These are phyloP conservation scores for Tuber magnatum DNA, from an alignment of 495 filamentous ascomycete species.

Conservation along the genomic window DNA sequence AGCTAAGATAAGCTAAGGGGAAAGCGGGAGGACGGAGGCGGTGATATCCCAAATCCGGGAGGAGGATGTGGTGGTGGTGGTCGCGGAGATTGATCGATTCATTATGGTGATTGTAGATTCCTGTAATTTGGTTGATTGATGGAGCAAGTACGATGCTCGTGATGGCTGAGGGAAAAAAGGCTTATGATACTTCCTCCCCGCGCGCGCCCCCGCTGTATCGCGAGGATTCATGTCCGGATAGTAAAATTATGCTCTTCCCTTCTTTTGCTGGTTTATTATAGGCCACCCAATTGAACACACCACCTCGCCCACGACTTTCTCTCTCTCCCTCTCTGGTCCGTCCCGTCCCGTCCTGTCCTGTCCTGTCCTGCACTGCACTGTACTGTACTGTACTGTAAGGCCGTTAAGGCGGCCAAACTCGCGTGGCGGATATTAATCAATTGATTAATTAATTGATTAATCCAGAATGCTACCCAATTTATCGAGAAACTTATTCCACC, in stretches of 20 bases:
- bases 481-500: neutral
- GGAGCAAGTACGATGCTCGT: neutral
- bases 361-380: neutral
- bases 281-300: neutral
- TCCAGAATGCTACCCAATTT: neutral
- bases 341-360: too few relatives aligned
- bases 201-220: neutral
- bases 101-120: neutral
- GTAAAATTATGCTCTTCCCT: too few relatives aligned
- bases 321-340: neutral
- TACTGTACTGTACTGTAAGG: too few relatives aligned
- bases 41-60: neutral
- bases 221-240: neutral
- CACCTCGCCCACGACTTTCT: neutral
- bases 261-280: too few relatives aligned
- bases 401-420: neutral
- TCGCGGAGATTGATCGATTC: neutral
- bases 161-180: neutral
- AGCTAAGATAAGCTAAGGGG: too few relatives aligned
- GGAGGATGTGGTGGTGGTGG: neutral
- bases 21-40: neutral
- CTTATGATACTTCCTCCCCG: neutral
- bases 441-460: neutral
- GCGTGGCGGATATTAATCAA: neutral
- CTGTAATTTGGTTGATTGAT: neutral